Conservation (phyloP, 2,329 filamentous ascomycete genomes). For the Fusarium pseudonygamai region DNA sequence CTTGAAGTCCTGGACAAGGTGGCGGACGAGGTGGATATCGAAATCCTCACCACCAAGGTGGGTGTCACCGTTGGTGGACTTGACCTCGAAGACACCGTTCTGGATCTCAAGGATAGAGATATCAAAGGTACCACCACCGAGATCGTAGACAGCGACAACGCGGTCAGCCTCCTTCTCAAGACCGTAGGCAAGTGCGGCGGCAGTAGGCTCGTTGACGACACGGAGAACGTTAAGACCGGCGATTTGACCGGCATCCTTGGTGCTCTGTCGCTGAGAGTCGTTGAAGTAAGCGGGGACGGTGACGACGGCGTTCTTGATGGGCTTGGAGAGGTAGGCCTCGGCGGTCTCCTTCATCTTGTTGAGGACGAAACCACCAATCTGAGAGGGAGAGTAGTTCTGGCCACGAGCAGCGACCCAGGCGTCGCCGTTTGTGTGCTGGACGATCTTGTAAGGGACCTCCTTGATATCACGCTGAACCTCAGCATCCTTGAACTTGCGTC, state of each 20-base stretch:
- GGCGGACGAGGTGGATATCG: slow-evolving; percentile 91
- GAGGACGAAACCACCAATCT: slow-evolving; percentile 95
- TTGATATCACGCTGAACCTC: slow-evolving; percentile 98
- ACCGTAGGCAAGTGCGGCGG: slow-evolving; percentile 94
- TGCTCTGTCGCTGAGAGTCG: slow-evolving; percentile 96
- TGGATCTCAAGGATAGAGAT: slow-evolving; percentile 98
- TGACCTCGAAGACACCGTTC: slow-evolving; percentile 98
- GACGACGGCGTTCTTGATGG: slow-evolving; percentile 92
- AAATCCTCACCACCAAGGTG: slow-evolving; percentile 99
- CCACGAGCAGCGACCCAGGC: slow-evolving; percentile 94
- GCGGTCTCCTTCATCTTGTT: slow-evolving; percentile 99
- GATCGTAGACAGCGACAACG: slow-evolving; percentile 94
- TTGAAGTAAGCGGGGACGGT: slow-evolving; percentile 99
- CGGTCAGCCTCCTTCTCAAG: slow-evolving; percentile 93
- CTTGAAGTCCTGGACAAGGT: slow-evolving; percentile 96
- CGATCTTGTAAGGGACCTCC: slow-evolving; percentile 98
- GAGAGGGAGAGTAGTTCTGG: slow-evolving; percentile 97
- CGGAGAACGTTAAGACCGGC: slow-evolving; percentile 95
- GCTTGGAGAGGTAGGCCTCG: slow-evolving; percentile 84
- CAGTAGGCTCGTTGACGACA: slow-evolving; percentile 98
- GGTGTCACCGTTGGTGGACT: slow-evolving; percentile 98
- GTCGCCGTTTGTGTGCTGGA: slow-evolving; percentile 95
- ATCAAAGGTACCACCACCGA: slow-evolving; percentile 99
- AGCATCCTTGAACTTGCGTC: slow-evolving; percentile 91
- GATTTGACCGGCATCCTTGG: slow-evolving; percentile 98